Percentiles rank a stretch among this genome's conserved stretches.
Conservation (phyloP, 345 rosid genomes). For the Pseudoturritis turrita region DNA sequence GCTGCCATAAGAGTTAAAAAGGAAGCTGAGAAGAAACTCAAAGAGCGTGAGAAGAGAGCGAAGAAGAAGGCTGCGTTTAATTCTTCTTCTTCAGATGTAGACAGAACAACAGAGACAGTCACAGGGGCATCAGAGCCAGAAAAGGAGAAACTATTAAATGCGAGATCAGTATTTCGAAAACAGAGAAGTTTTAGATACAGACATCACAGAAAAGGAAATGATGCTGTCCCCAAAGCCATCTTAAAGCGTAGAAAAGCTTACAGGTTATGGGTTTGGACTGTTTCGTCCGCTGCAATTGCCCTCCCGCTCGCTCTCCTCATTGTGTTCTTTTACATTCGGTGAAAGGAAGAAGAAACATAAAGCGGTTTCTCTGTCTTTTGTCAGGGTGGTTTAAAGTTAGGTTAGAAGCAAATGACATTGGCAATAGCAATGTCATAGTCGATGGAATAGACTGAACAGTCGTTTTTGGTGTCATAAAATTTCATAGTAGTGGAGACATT, state of each 20-base stretch:
- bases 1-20: constrained; percentile 75
- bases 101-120: constrained; percentile 38
- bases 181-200: constrained; percentile 45
- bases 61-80: constrained; percentile 50
- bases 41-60: constrained; percentile 84
- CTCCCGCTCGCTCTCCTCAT: constrained; percentile 32
- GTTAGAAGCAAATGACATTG: not conserved
- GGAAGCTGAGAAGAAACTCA: constrained; percentile 84
- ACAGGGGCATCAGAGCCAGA: constrained; percentile 47
- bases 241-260: constrained; percentile 62
- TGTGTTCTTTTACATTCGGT: constrained; percentile 34
- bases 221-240: constrained; percentile 58
- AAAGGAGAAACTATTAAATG: constrained; percentile 31
- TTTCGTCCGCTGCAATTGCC: constrained; percentile 42
- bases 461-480: not conserved
- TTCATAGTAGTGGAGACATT: not conserved
- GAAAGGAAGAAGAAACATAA: not conserved
- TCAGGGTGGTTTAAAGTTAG: not conserved
- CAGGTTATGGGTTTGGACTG: constrained; percentile 60
- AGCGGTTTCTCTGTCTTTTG: not conserved
- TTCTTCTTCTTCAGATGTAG: constrained; percentile 23
- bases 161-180: constrained; percentile 28
- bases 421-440: not conserved
- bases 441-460: not conserved
- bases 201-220: constrained; percentile 40